Percentiles rank a stretch among this genome's conserved stretches.
These are phyloP conservation scores for Halenospora varia DNA, from an alignment of 495 filamentous ascomycete species.

Conservation along the genomic window DNA sequence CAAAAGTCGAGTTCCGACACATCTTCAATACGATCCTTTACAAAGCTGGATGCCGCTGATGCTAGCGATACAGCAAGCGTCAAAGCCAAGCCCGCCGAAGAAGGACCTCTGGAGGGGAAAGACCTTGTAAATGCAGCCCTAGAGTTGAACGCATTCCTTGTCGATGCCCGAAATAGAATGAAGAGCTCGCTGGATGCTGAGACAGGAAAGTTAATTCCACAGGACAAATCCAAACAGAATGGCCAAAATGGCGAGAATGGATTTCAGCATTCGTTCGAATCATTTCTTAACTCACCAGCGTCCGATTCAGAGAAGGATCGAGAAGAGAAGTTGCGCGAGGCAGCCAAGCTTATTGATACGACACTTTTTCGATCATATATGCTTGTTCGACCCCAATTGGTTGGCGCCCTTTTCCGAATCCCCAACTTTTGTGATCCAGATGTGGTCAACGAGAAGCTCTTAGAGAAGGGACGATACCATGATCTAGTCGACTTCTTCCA, in stretches of 20 bases:
- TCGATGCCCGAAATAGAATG: slow-evolving; percentile 74
- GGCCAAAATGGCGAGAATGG: slow-evolving; percentile 40
- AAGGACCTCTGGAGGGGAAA: slow-evolving; percentile 62
- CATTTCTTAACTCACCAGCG: slow-evolving; percentile 39
- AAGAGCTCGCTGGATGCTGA: slow-evolving; percentile 75
- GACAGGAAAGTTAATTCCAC: slow-evolving; percentile 65
- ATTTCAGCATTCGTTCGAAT: slow-evolving; percentile 45
- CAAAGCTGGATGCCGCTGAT: slow-evolving; percentile 43
- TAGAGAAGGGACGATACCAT: slow-evolving; percentile 84
- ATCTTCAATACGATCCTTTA: slow-evolving; percentile 61
- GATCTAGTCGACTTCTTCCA: slow-evolving; percentile 96
- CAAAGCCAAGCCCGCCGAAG: slow-evolving; percentile 29
- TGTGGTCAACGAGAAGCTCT: slow-evolving; percentile 88
- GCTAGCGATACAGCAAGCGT: slow-evolving; percentile 45
- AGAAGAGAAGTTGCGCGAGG: slow-evolving; percentile 62
- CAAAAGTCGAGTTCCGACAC: slow-evolving; percentile 54
- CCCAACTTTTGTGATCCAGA: slow-evolving; percentile 96
- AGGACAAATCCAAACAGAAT: slow-evolving; percentile 29
- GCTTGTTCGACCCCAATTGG: slow-evolving; percentile 79
- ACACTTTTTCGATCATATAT: slow-evolving; percentile 92
- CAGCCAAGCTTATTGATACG: slow-evolving; percentile 83
- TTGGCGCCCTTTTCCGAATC: slow-evolving; percentile 88
- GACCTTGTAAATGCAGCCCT: slow-evolving; percentile 76
- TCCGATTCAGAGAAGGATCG: slow-evolving; percentile 58
- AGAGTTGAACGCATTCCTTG: slow-evolving; percentile 80